phyloP scores from a whole-genome alignment of 2,329 filamentous ascomycete species.

The Paraphaeosphaeria minitans region DNA sequence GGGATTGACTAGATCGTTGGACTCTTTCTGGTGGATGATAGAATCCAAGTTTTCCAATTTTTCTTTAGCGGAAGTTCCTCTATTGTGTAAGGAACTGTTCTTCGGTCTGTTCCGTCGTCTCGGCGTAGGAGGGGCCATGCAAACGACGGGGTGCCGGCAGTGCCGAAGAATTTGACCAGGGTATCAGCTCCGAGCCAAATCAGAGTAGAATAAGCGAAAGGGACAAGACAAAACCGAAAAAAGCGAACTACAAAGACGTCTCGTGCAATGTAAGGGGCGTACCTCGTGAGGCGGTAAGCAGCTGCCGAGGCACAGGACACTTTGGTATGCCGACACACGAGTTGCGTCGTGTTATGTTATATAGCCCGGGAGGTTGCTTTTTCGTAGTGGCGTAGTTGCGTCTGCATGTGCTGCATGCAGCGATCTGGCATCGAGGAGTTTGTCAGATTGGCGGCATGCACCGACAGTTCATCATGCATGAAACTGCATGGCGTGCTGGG shows the following conservation, averaged over 20 bases:
- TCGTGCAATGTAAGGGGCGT: neutral
- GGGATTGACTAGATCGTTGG: neutral
- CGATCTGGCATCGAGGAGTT: conserved; percentile 15
- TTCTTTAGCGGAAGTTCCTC: neutral
- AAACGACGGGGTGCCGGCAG: neutral
- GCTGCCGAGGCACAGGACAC: conserved; percentile 10
- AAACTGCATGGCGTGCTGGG: neutral
- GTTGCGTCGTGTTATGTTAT: conserved; percentile 2
- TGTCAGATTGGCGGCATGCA: conserved; percentile 19
- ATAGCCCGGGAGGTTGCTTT: conserved; percentile 17
- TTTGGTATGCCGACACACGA: conserved; percentile 21
- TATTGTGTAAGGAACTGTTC: neutral
- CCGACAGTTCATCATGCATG: conserved; percentile 16
- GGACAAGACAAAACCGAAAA: neutral
- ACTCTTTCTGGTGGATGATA: neutral
- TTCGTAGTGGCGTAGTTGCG: conserved; percentile 14
- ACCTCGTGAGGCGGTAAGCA: conserved; percentile 12
- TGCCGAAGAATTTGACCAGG: neutral
- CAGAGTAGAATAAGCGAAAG: neutral
- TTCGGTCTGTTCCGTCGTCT: neutral
- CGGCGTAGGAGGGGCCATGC: conserved; percentile 4
- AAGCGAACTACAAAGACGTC: neutral
- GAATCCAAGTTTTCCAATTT: neutral
- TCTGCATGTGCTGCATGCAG: conserved; percentile 6
- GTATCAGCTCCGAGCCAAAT: neutral